Percentiles rank a stretch among this genome's conserved stretches.
phyloP scores from a whole-genome alignment of 352 stramenopile genomes.

The Phytopythium vexans region DNA sequence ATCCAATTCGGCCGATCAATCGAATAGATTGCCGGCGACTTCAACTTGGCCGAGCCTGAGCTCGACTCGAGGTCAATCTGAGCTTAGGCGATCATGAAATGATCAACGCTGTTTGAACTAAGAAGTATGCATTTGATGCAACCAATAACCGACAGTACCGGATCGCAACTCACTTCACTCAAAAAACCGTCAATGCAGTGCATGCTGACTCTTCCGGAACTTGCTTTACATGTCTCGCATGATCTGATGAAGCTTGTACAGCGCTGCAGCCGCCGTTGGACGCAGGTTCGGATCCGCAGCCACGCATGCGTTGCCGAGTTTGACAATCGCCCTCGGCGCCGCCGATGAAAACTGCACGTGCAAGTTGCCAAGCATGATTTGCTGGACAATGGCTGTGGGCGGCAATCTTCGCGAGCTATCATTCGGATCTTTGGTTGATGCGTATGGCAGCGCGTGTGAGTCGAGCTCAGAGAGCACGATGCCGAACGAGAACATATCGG shows the following conservation, averaged over 20 bases:
- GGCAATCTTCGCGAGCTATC: slow-evolving; percentile 9
- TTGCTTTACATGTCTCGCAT: slow-evolving; percentile 10
- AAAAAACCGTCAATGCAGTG: too few relatives aligned
- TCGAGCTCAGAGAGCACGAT: slow-evolving; percentile 28
- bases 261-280: slow-evolving; percentile 24
- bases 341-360: slow-evolving; percentile 27
- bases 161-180: too few relatives aligned
- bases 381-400: slow-evolving; percentile 20
- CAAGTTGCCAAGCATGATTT: slow-evolving; percentile 28
- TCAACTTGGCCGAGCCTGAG: too few relatives aligned
- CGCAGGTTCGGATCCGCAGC: slow-evolving; percentile 18
- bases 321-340: slow-evolving; percentile 12
- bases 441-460: slow-evolving; percentile 22
- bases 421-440: slow-evolving; percentile 14
- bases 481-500: slow-evolving; percentile 23
- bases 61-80: too few relatives aligned
- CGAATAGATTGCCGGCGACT: too few relatives aligned
- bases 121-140: too few relatives aligned
- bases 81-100: too few relatives aligned
- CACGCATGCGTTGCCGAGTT: slow-evolving; percentile 20
- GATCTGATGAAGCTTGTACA: slow-evolving; percentile 34
- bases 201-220: not conserved
- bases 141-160: too few relatives aligned
- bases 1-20: too few relatives aligned
- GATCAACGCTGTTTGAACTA: too few relatives aligned